A percentile compares a stretch with the other conserved stretches of the same genome.
Conservation (phyloP, 2,329 filamentous ascomycete species). For the Nectriaceae sp. region DNA sequence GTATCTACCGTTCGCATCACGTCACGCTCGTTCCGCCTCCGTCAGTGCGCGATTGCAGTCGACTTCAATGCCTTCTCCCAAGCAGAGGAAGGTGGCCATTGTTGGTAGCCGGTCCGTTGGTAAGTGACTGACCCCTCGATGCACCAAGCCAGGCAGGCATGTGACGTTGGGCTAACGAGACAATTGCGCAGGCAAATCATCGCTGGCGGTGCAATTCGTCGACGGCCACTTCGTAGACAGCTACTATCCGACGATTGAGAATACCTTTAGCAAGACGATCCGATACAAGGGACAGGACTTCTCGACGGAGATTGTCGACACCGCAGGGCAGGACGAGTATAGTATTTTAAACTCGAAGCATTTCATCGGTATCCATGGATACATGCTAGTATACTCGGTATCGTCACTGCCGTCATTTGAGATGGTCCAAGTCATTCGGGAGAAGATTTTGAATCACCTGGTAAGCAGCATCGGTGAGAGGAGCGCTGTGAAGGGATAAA, state of each 20-base stretch:
- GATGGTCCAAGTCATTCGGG: constrained; percentile 93
- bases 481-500: constrained; percentile 2
- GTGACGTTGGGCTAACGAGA: not conserved
- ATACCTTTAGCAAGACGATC: constrained; percentile 96
- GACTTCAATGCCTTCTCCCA: constrained; percentile 51
- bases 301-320: constrained; percentile 96
- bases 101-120: constrained; percentile 89
- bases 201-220: constrained; percentile 93
- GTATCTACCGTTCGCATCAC: no score
- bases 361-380: constrained; percentile 98
- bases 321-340: constrained; percentile 98
- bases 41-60: constrained; percentile 1
- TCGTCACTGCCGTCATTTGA: constrained; percentile 92
- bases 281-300: constrained; percentile 91
- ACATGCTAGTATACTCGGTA: constrained; percentile 98
- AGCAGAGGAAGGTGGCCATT: constrained; percentile 94
- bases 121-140: constrained; percentile 32
- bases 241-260: constrained; percentile 99
- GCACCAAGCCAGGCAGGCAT: constrained; percentile 1
- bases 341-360: constrained; percentile 98
- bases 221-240: constrained; percentile 98
- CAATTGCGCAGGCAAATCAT: constrained; percentile 78
- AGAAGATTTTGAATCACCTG: constrained; percentile 96
- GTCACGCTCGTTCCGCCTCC: not conserved
- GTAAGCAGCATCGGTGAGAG: constrained; percentile 47